Evolutionary conservation across 108 stramenopile species (phyloP).

Genomic region (Cylindrotheca closterium): DNA sequence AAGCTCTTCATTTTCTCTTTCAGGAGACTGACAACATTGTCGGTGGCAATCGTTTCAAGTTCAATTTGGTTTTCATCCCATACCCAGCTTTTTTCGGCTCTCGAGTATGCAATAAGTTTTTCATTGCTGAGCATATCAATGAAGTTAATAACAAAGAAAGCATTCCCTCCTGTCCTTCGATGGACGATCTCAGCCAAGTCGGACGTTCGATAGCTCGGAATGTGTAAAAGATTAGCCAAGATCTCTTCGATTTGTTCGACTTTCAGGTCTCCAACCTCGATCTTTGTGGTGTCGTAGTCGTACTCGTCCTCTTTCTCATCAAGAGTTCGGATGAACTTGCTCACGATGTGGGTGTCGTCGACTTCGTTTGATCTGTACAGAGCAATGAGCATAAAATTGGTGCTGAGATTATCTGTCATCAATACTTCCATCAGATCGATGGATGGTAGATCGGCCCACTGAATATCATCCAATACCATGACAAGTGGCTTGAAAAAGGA

Average conservation of each 20-base stretch:
- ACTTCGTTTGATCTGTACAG: slow-evolving; percentile 24
- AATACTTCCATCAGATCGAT: slow-evolving; percentile 19
- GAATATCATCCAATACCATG: too few relatives aligned
- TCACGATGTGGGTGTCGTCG: slow-evolving; percentile 15
- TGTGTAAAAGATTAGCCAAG: slow-evolving; percentile 2
- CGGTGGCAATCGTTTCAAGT: slow-evolving; percentile 12
- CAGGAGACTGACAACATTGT: slow-evolving; percentile 33
- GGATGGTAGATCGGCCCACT: too few relatives aligned
- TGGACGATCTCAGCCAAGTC: neutral
- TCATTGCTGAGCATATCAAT: slow-evolving; percentile 11
- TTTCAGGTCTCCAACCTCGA: slow-evolving; percentile 6
- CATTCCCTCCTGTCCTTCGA: too few relatives aligned
- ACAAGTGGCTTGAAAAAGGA: slow-evolving; percentile 6
- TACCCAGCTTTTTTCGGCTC: slow-evolving; percentile 13
- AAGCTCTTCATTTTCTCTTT: slow-evolving; percentile 32
- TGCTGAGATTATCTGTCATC: neutral
- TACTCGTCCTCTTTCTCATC: neutral
- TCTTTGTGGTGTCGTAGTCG: neutral
- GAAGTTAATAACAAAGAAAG: slow-evolving; percentile 35
- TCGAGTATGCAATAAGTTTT: slow-evolving; percentile 10
- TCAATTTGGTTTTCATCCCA: slow-evolving; percentile 23
- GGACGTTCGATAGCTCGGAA: neutral
- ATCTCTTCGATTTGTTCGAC: neutral
- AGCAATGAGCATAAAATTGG: too few relatives aligned
- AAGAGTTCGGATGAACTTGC: neutral